Evolutionary conservation across 441 rosid genomes (phyloP), one percentile per base, ranked within the genome.

Genomic region (Adansonia gregorii): DNA sequence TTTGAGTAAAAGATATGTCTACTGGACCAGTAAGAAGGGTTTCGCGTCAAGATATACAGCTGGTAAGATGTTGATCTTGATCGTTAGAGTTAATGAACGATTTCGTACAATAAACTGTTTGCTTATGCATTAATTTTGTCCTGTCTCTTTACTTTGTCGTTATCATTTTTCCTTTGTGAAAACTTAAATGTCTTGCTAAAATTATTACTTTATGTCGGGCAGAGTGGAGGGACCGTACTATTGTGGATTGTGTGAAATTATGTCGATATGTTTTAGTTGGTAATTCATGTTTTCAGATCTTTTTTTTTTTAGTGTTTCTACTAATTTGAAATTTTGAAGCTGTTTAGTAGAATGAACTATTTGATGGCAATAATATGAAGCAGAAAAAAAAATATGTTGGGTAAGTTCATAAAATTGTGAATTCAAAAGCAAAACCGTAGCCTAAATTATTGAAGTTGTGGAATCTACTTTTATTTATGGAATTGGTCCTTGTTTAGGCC

Each of bases 11-110:
- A 77, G 83, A 72, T 46, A 94, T 95, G 99, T 92, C 98, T 0
- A 92, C 86, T 78, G 94, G 91, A 83, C 56, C 91, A 3, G 88
- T 81, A 48, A 91, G 94, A 82, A 89, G 95, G 84, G 98, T 95
- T 41, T 93, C 98, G 19, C 92, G 93, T 58, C 89, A 88, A 85
- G 96, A 95, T 85, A 93, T 95, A 79, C 97, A 95, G 86, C 84
- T 90, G 85, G 98, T 94, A 82, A 82, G 85, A 59, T 49, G 24
- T 45, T 52, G 55, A 73, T 24, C 63, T 77, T 31, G 76, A 24
- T 71, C 43, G 56, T 72, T 58, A 11, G 11, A 15, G 49, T 54
- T 79, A 11, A 17, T 35, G 61, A 22, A 20, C 2, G 1, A 48
- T 49, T 35, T 0, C 31, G 46, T 7, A 58, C 51, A 2, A 49